Evolutionary conservation across 2,329 filamentous ascomycete genomes (phyloP).

Genomic region (Fusarium sp.): DNA sequence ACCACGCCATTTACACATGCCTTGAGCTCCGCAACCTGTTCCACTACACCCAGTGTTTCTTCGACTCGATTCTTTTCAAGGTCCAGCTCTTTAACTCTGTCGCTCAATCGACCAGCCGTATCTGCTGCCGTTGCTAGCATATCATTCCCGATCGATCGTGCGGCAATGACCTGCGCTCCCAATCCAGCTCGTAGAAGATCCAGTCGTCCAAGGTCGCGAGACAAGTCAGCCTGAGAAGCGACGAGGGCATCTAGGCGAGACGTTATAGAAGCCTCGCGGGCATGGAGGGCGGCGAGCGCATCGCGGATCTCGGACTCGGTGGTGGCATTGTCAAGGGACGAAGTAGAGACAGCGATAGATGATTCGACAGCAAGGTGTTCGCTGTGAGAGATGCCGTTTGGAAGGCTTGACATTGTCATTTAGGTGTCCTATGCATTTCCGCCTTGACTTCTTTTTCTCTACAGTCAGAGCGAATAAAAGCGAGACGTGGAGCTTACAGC

Average conservation of each 20-base stretch:
- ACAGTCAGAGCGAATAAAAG: constrained; percentile 18
- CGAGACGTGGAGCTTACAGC: constrained; percentile 27
- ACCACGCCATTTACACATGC: constrained; percentile 94
- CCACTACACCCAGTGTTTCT: constrained; percentile 89
- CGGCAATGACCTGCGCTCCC: constrained; percentile 85
- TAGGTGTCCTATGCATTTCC: constrained; percentile 57
- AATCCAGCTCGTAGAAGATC: constrained; percentile 91
- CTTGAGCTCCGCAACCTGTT: constrained; percentile 96
- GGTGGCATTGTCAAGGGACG: constrained; percentile 73
- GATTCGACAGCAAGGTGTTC: constrained; percentile 47
- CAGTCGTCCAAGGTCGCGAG: constrained; percentile 85
- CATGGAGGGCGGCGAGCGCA: constrained; percentile 78
- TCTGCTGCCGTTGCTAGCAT: constrained; percentile 90
- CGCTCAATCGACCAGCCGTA: constrained; percentile 86
- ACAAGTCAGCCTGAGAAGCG: constrained; percentile 85
- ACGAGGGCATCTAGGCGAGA: constrained; percentile 80
- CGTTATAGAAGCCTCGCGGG: constrained; percentile 79
- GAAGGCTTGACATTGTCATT: constrained; percentile 60
- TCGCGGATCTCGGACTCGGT: constrained; percentile 83
- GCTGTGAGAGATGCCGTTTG: constrained; percentile 56
- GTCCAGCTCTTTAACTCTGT: constrained; percentile 87
- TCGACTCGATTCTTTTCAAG: constrained; percentile 92
- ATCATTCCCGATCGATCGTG: constrained; percentile 84
- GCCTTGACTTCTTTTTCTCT: constrained; percentile 39
- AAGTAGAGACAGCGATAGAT: constrained; percentile 30